These are phyloP conservation scores for Verbascum thapsus DNA, from an alignment of 257 asterid genomes.

Conservation along the genomic window DNA sequence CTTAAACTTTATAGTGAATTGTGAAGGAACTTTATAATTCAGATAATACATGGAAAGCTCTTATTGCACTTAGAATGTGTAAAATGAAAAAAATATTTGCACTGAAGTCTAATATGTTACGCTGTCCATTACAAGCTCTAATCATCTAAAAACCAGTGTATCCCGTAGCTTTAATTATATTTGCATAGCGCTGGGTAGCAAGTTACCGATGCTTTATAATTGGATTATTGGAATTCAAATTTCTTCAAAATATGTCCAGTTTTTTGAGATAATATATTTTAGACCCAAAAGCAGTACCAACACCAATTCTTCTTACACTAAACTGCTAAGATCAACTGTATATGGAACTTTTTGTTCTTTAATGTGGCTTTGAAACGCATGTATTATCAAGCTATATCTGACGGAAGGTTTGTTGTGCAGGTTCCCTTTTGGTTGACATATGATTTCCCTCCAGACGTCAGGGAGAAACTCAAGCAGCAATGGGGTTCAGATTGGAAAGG, in stretches of 20 bases:
- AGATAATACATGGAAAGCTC: not conserved
- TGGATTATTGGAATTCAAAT: not conserved
- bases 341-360: constrained; percentile 7
- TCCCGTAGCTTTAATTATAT: not conserved
- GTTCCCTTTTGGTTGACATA: constrained; percentile 89
- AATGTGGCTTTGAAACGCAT: constrained; percentile 7
- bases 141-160: not conserved
- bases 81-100: not conserved
- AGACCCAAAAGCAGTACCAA: not conserved
- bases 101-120: not conserved
- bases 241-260: not conserved
- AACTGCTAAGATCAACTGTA: not conserved
- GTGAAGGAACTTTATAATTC: not conserved
- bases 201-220: not conserved
- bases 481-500: constrained; percentile 99
- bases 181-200: not conserved
- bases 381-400: constrained; percentile 26
- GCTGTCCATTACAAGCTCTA: not conserved
- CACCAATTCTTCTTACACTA: not conserved
- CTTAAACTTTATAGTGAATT: constrained; percentile 1
- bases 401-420: constrained; percentile 44
- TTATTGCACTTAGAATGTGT: constrained; percentile 2
- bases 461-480: constrained; percentile 72
- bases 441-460: constrained; percentile 88
- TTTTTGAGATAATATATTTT: not conserved